These are phyloP conservation scores for Didymella pomorum DNA, from an alignment of 2,329 filamentous ascomycete species.

Conservation along the genomic window DNA sequence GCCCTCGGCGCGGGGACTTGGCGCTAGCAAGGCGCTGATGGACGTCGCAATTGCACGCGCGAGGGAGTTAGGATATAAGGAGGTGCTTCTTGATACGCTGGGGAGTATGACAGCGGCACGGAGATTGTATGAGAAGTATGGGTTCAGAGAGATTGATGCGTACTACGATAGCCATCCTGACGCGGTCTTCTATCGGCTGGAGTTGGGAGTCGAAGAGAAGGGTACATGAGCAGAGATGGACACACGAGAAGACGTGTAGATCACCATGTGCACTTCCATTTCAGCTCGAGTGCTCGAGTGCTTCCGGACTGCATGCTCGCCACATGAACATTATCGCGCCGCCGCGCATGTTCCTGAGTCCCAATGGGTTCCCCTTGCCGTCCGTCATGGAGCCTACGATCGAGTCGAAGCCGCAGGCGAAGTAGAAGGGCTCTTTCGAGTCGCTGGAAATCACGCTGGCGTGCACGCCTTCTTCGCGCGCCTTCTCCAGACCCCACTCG, in stretches of 20 bases:
- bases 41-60: conserved; percentile 57
- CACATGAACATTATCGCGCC: neutral
- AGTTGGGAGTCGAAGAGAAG: conserved; percentile 19
- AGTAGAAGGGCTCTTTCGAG: neutral
- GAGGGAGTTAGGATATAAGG: conserved; percentile 57
- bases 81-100: conserved; percentile 65
- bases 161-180: conserved; percentile 66
- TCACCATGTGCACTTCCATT: too few species aligned
- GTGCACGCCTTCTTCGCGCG: neutral
- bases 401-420: neutral
- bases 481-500: neutral
- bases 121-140: conserved; percentile 58
- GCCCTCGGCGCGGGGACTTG: conserved; percentile 58
- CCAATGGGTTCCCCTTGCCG: neutral
- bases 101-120: conserved; percentile 61
- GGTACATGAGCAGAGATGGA: too few species aligned
- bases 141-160: conserved; percentile 60
- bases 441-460: neutral
- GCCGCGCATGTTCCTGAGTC: neutral
- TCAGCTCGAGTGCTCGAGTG: neutral
- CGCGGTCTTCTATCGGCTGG: conserved; percentile 61
- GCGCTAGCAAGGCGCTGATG: conserved; percentile 60
- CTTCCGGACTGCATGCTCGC: neutral
- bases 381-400: neutral
- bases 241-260: too few species aligned